A percentile compares a stretch with the other conserved stretches of the same genome.
Conservation (phyloP, 805 yeast species). For the Candida mattraensis region DNA sequence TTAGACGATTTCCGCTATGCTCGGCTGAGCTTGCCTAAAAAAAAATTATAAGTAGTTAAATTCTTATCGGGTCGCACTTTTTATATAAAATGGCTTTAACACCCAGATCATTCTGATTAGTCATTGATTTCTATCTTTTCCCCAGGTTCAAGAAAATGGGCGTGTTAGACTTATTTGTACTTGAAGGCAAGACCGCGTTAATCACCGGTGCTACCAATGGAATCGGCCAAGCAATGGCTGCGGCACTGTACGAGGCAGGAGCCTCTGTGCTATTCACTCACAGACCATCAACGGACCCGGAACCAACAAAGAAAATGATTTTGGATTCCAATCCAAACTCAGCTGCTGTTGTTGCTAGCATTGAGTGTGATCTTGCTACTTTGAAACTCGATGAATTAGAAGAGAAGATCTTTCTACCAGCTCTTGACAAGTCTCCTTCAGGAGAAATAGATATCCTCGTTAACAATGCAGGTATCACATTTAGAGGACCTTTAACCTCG, state of each 20-base stretch:
- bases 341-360: slow-evolving; percentile 23
- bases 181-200: slow-evolving; percentile 40
- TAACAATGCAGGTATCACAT: slow-evolving; percentile 38
- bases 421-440: slow-evolving; percentile 30
- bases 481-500: slow-evolving; percentile 34
- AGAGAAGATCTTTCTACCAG: slow-evolving; percentile 30
- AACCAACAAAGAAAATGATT: slow-evolving; percentile 29
- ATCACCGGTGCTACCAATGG: slow-evolving; percentile 57
- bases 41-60: no score
- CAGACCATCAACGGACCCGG: slow-evolving; percentile 33
- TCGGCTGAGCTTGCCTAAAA: no score
- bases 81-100: no score
- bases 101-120: no score
- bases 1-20: no score
- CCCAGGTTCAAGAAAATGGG: no score
- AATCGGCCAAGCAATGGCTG: slow-evolving; percentile 52
- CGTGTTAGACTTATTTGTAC: slow-evolving; percentile 32
- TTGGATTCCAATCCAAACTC: slow-evolving; percentile 28
- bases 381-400: slow-evolving; percentile 32
- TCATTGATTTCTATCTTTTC: no score
- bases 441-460: slow-evolving; percentile 33
- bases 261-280: slow-evolving; percentile 40
- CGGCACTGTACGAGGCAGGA: slow-evolving; percentile 51
- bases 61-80: no score
- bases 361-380: slow-evolving; percentile 30